Evolutionary conservation across 1,284 basidiomycete species (phyloP).

Genomic region (Cystobasidiaceae sp.): DNA sequence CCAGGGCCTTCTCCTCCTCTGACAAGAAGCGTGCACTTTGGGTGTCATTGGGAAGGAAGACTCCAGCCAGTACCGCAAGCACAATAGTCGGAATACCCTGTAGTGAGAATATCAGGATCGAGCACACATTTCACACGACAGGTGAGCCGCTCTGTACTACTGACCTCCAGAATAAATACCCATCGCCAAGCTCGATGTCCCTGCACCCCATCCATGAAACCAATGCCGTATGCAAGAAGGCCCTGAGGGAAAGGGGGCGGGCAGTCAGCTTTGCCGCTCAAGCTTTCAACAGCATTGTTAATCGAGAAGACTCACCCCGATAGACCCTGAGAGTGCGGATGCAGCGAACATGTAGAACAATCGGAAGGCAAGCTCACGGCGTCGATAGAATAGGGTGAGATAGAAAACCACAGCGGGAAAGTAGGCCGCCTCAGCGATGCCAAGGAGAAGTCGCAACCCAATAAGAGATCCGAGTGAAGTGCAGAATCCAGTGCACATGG

Average conservation of each 20-base stretch:
- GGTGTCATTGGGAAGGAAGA: background rate
- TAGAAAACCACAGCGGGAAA: slow-evolving; percentile 42
- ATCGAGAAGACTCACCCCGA: background rate
- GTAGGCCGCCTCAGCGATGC: slow-evolving; percentile 41
- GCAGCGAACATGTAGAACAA: slow-evolving; percentile 19
- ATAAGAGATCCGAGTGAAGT: slow-evolving; percentile 39
- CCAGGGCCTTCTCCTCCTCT: background rate
- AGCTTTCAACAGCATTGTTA: too few relatives aligned
- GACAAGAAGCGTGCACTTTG: background rate
- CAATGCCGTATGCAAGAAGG: background rate
- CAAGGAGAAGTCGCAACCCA: slow-evolving; percentile 41
- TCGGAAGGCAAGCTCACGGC: slow-evolving; percentile 42
- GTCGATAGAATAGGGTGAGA: slow-evolving; percentile 41
- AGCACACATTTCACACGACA: too few relatives aligned
- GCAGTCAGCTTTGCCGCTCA: background rate
- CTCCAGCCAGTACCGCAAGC: background rate
- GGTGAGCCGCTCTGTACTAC: too few relatives aligned
- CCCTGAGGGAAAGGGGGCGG: background rate
- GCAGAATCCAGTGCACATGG: background rate
- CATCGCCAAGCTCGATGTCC: background rate
- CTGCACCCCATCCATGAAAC: background rate
- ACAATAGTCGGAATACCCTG: background rate
- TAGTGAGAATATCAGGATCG: too few relatives aligned
- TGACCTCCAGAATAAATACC: background rate
- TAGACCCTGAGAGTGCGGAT: background rate